Conservation (phyloP, 345 rosid genomes). For the Alliaria petiolata region DNA sequence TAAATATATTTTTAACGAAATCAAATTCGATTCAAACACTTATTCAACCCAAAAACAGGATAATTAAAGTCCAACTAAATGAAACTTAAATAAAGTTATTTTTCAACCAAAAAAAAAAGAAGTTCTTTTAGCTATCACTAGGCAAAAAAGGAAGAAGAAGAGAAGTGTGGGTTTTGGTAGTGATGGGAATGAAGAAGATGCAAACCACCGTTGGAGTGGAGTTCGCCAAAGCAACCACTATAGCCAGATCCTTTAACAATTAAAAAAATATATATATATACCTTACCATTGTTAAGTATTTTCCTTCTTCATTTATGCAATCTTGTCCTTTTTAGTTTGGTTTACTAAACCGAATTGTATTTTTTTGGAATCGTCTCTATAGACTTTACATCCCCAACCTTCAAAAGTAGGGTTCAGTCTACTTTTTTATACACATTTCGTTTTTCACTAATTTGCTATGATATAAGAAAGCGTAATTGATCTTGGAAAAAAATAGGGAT, state of each 20-base stretch:
- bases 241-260: background rate
- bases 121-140: background rate
- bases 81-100: background rate
- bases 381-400: background rate
- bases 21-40: slow-evolving; percentile 10
- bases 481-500: background rate
- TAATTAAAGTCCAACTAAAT: background rate
- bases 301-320: background rate
- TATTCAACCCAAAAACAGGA: background rate
- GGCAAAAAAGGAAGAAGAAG: background rate
- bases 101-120: background rate
- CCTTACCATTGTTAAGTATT: background rate
- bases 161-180: slow-evolving; percentile 9
- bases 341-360: background rate
- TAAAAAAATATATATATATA: background rate
- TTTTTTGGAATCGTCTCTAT: too few relatives aligned
- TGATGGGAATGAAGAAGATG: slow-evolving; percentile 24
- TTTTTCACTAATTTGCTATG: background rate
- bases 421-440: background rate
- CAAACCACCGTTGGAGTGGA: slow-evolving; percentile 24
- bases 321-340: background rate
- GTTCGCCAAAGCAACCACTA: slow-evolving; percentile 32
- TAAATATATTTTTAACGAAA: background rate
- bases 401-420: background rate
- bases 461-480: background rate